Base-by-base conservation (phyloP, 1,284 basidiomycete species). In the Boletellus dicymbophilus region DNA sequence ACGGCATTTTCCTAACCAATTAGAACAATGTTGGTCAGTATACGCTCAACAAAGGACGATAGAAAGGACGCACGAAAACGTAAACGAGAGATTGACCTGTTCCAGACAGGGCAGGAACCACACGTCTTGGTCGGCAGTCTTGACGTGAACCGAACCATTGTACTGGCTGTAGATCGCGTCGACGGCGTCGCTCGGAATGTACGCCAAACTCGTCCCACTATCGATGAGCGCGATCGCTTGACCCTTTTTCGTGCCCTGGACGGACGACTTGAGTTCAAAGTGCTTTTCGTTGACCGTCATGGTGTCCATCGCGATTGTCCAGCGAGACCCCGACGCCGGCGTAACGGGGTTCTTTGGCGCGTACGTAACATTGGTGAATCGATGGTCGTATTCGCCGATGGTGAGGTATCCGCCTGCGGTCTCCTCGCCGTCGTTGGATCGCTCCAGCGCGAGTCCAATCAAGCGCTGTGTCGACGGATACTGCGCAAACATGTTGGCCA, bases 81-180 rank as follows among this genome's bases (percentile, higher is more conserved):
- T 58, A 26, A 77, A 64, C 18, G 73, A 69, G 15, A 79, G 61
- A 31, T 70, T 65, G n/a, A 70, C 61, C 33, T 73, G 70, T 5
- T 57, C 67, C 48, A 69, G 64, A 57, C 78, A 79, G 28, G 78
- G 76, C 0, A 77, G 56, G 26, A 72, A 58, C 76, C 76, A 79
- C 12, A 58, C 44, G 30, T 66, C 54, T 21, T 63, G 52, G 1
- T 47, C 33, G 3, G 28, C 15, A 2, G 54, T 62, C 56, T 67
- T 52, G 49, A 68, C 63, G 41, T 64, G 63, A 25, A 67, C 63
- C 1, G 75, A 62, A 1, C 73, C 73, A 20, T 64, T 57, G 36
- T 77, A 53, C 22, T 45, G 41, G n/a, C 67, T 60, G 45, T 76
- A 78, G 31, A 79, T 72, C 3, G 59, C 65, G 40, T 72, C 57